These are phyloP conservation scores for Diversispora eburnea DNA, from an alignment of 192 early-diverging fungal genomes.

Conservation along the genomic window DNA sequence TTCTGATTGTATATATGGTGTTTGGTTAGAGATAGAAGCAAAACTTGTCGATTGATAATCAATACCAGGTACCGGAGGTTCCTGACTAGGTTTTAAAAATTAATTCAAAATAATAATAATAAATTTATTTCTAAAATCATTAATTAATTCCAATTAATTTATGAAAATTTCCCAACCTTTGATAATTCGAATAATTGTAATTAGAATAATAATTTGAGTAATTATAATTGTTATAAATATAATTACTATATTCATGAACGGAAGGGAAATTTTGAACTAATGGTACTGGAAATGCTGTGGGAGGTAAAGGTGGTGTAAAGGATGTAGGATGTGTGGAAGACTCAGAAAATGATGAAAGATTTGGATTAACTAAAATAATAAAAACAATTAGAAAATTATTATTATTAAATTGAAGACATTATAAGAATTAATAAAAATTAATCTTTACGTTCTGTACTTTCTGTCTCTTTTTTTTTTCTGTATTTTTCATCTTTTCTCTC, in stretches of 20 bases:
- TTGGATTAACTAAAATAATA: no score
- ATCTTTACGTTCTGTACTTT: neutral
- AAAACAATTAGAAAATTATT: neutral
- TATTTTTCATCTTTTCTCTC: neutral
- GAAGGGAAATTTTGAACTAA: neutral
- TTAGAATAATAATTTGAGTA: neutral
- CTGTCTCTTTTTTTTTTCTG: constrained; percentile 2
- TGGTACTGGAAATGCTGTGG: neutral
- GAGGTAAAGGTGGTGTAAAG: neutral
- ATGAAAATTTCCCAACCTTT: neutral
- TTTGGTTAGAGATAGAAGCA: neutral
- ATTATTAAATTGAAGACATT: neutral
- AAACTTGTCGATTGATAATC: constrained; percentile 18
- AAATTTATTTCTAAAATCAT: neutral
- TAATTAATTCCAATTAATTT: no score
- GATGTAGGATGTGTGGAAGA: no score
- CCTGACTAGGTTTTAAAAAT: neutral
- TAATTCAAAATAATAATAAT: neutral
- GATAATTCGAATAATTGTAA: neutral
- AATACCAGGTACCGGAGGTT: constrained; percentile 28
- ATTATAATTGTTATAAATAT: neutral
- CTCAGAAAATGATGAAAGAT: no score
- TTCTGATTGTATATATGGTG: neutral
- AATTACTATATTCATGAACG: neutral
- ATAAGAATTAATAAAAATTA: neutral